phyloP scores from a whole-genome alignment of 306 rosid species.

The Lathyrus oleraceus region DNA sequence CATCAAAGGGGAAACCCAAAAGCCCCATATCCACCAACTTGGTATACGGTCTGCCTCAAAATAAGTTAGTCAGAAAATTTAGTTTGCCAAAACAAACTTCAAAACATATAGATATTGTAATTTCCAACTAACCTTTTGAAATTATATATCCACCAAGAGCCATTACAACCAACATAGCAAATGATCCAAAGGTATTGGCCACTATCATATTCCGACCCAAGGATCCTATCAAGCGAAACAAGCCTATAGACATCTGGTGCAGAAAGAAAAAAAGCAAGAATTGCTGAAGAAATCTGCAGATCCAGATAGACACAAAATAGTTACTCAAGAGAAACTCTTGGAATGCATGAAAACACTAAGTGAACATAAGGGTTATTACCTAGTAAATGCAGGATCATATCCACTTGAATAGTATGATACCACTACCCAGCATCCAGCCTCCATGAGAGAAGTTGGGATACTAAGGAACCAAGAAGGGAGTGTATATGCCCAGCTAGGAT shows the following conservation, averaged over 20 bases:
- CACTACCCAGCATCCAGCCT: slow-evolving; percentile 94
- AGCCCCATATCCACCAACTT: slow-evolving; percentile 99
- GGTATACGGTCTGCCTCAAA: slow-evolving; percentile 73
- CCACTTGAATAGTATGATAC: slow-evolving; percentile 89
- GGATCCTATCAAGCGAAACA: slow-evolving; percentile 97
- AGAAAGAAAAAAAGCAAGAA: slow-evolving; percentile 78
- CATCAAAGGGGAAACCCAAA: slow-evolving; percentile 98
- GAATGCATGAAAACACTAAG: slow-evolving; percentile 28
- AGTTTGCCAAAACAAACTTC: slow-evolving; percentile 10
- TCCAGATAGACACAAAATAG: slow-evolving; percentile 33
- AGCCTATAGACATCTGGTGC: slow-evolving; percentile 96
- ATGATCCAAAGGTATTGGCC: slow-evolving; percentile 96
- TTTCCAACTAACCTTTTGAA: slow-evolving; percentile 66
- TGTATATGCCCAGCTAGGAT: slow-evolving; percentile 95
- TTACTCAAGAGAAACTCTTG: slow-evolving; percentile 35
- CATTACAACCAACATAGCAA: slow-evolving; percentile 98
- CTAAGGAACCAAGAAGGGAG: slow-evolving; percentile 94
- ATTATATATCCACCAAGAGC: slow-evolving; percentile 93
- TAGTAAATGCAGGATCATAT: slow-evolving; percentile 82
- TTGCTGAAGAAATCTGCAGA: slow-evolving; percentile 78
- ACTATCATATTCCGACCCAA: slow-evolving; percentile 97
- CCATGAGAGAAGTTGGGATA: slow-evolving; percentile 79
- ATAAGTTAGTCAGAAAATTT: slow-evolving; percentile 31
- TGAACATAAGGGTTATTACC: slow-evolving; percentile 55
- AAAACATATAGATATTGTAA: slow-evolving; percentile 29